A percentile compares a stretch with the other conserved stretches of the same genome.
Evolutionary conservation across 1,284 basidiomycete species (phyloP).

Genomic region (Apiotrichum sp.): DNA sequence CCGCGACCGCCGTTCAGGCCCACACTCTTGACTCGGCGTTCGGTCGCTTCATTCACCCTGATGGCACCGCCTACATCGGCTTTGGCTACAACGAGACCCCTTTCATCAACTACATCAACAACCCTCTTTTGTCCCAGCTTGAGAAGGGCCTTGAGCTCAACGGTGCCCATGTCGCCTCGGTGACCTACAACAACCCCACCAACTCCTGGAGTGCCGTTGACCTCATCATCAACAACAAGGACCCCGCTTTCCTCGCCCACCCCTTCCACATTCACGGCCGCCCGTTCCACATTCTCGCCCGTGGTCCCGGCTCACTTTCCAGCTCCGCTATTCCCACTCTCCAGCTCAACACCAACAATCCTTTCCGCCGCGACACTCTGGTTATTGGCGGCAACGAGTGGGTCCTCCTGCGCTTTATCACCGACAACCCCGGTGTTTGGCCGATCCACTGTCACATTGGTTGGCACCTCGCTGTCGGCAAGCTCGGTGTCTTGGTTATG

Average conservation of each 20-base stretch:
- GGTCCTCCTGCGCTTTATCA: slow-evolving; percentile 26
- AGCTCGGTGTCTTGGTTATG: slow-evolving; percentile 15
- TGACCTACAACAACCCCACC: slow-evolving; percentile 17
- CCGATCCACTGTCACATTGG: slow-evolving; percentile 28
- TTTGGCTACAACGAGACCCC: slow-evolving; percentile 34
- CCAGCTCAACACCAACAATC: slow-evolving; percentile 33
- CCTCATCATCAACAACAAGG: slow-evolving; percentile 41
- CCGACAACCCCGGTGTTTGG: slow-evolving; percentile 26
- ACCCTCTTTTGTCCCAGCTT: slow-evolving; percentile 34
- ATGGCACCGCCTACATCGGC: slow-evolving; percentile 18
- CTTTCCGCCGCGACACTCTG: slow-evolving; percentile 45
- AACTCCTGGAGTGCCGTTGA: slow-evolving; percentile 19
- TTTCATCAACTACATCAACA: slow-evolving; percentile 32
- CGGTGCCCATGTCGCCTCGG: slow-evolving; percentile 14
- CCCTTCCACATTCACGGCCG: slow-evolving; percentile 39
- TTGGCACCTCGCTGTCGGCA: slow-evolving; percentile 16
- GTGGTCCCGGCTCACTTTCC: slow-evolving; percentile 34
- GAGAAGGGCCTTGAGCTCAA: slow-evolving; percentile 20
- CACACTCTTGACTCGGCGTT: slow-evolving; percentile 21
- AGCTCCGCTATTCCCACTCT: slow-evolving; percentile 10
- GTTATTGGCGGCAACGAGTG: slow-evolving; percentile 27
- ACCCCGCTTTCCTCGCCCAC: slow-evolving; percentile 30
- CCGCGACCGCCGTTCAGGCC: slow-evolving; percentile 11
- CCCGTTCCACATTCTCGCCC: slow-evolving; percentile 32
- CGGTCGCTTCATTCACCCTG: slow-evolving; percentile 19